Conservation (phyloP, 257 asterid species). For the Jasminum sambac region DNA sequence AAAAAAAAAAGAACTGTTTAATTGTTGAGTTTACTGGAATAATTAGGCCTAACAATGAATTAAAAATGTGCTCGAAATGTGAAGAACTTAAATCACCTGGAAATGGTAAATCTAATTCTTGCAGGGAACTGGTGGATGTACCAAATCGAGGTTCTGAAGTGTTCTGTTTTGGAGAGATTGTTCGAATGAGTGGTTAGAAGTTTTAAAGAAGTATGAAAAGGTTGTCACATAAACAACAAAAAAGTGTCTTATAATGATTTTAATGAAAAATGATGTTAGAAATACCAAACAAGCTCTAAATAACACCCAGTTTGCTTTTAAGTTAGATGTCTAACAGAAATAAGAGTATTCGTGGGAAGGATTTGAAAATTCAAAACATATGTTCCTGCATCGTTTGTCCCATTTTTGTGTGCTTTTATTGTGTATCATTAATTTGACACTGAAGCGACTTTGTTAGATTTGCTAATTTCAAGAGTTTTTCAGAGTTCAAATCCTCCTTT, state of each 20-base stretch:
- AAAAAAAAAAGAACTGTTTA: neutral
- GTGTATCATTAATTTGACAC: neutral
- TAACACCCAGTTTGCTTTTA: neutral
- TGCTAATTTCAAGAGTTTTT: slow-evolving; percentile 38
- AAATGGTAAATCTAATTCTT: neutral
- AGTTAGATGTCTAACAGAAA: neutral
- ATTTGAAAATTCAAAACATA: neutral
- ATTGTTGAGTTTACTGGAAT: neutral
- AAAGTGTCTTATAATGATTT: too few relatives aligned
- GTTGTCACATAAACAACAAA: too few relatives aligned
- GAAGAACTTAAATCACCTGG: neutral
- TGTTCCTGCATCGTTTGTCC: neutral
- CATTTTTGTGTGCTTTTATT: neutral
- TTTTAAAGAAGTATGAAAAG: too few relatives aligned
- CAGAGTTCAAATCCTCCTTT: slow-evolving; percentile 99
- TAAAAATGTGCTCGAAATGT: neutral
- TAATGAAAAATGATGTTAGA: too few relatives aligned
- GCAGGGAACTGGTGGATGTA: neutral
- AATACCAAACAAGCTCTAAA: too few relatives aligned
- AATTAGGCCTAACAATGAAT: neutral
- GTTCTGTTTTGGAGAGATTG: too few relatives aligned
- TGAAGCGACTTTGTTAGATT: neutral
- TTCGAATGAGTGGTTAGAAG: too few relatives aligned
- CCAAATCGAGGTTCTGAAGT: neutral
- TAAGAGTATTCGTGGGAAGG: neutral